Conservation (phyloP, 2,329 filamentous ascomycete genomes). For the Neonectria hederae region DNA sequence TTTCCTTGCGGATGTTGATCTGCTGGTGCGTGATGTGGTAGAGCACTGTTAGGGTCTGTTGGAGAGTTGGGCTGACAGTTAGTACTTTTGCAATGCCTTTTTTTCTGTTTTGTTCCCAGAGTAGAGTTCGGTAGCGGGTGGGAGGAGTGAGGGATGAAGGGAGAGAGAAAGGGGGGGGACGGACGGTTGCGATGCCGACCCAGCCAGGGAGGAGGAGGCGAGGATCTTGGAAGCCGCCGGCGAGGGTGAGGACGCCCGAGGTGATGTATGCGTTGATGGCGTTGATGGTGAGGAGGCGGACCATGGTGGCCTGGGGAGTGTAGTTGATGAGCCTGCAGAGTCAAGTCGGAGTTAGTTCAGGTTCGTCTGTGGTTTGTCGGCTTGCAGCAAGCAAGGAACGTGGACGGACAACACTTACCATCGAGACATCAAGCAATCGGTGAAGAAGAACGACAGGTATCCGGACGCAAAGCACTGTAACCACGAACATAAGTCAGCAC, state of each 20-base stretch:
- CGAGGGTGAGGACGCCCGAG: slow-evolving; percentile 75
- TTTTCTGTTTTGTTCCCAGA: too few species aligned
- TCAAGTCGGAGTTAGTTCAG: background rate
- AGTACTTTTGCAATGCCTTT: slow-evolving; percentile 4
- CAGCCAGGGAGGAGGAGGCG: slow-evolving; percentile 78
- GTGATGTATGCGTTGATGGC: slow-evolving; percentile 80
- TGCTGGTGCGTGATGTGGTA: slow-evolving; percentile 83
- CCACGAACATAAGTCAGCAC: slow-evolving; percentile 12
- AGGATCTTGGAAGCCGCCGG: slow-evolving; percentile 75
- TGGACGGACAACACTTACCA: slow-evolving; percentile 63
- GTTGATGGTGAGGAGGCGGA: slow-evolving; percentile 80
- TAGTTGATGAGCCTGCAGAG: slow-evolving; percentile 80
- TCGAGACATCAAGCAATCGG: slow-evolving; percentile 84
- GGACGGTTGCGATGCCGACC: slow-evolving; percentile 79
- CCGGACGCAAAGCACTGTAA: slow-evolving; percentile 77
- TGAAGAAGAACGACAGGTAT: slow-evolving; percentile 84
- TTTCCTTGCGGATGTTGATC: slow-evolving; percentile 83
- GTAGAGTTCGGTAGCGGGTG: slow-evolving; percentile 6
- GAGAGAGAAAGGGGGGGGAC: slow-evolving; percentile 32
- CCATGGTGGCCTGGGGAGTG: slow-evolving; percentile 81
- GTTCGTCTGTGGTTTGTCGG: background rate
- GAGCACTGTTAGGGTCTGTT: slow-evolving; percentile 73
- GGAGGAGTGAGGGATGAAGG: background rate
- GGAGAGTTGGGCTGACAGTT: background rate
- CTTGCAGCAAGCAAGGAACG: background rate